Conservation (phyloP, 2,329 filamentous ascomycete genomes). For the Penicillium sp. region DNA sequence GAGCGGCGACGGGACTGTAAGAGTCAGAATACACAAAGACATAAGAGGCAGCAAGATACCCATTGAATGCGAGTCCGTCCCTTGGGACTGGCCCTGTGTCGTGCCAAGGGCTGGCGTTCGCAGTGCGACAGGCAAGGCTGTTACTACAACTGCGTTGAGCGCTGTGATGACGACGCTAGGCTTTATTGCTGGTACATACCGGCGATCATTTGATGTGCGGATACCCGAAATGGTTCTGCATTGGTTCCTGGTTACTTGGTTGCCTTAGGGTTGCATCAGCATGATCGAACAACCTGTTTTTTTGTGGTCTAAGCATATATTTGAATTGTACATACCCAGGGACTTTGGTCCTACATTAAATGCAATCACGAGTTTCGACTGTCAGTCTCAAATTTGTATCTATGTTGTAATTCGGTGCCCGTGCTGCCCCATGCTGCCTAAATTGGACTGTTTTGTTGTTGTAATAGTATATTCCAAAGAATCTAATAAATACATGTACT, state of each 20-base stretch:
- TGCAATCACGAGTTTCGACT: not conserved
- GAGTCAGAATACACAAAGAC: slow-evolving; percentile 1
- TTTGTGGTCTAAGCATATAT: slow-evolving; percentile 2
- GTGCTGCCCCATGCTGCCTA: not conserved
- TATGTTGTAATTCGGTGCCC: not conserved
- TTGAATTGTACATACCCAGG: slow-evolving; percentile 19
- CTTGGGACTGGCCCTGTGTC: not conserved
- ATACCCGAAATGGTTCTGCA: slow-evolving; percentile 6
- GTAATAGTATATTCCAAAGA: too few relatives aligned
- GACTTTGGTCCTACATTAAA: slow-evolving; percentile 1
- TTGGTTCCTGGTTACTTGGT: not conserved
- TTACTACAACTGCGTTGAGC: not conserved
- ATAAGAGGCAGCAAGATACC: not conserved
- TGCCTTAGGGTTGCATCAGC: not conserved
- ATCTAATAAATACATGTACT: not conserved
- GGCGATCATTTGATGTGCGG: not conserved
- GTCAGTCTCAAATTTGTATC: not conserved
- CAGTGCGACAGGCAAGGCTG: not conserved
- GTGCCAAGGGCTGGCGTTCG: not conserved
- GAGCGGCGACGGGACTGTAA: not conserved
- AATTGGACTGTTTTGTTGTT: not conserved
- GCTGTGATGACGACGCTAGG: not conserved
- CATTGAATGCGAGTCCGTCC: not conserved
- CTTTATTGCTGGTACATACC: not conserved
- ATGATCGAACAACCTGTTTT: slow-evolving; percentile 1